These are phyloP conservation scores for Claviceps sp. DNA, from an alignment of 2,329 filamentous ascomycete genomes.

Conservation along the genomic window DNA sequence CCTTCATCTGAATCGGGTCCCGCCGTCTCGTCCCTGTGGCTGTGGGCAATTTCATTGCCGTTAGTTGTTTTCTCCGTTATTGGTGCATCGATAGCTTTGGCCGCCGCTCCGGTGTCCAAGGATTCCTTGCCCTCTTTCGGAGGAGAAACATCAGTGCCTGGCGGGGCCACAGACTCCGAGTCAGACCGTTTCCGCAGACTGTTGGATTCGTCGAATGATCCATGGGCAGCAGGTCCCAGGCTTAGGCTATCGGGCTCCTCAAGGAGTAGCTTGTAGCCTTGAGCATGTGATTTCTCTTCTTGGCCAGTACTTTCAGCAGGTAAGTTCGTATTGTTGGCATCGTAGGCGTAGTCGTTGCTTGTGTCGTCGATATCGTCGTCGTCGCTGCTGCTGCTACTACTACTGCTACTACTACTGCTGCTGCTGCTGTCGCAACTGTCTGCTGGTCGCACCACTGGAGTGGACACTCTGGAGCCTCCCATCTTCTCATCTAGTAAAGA, in stretches of 20 bases:
- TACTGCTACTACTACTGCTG: background rate
- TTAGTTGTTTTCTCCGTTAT: conserved; percentile 25
- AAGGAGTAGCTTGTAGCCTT: conserved; percentile 30
- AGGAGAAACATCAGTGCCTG: conserved; percentile 31
- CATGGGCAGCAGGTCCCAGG: conserved; percentile 34
- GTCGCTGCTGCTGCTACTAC: background rate
- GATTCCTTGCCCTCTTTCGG: conserved; percentile 50
- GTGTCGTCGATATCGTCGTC: background rate
- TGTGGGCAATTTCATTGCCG: conserved; percentile 17
- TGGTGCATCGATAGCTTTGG: conserved; percentile 40
- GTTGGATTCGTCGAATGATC: conserved; percentile 15
- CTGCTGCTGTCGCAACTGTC: conserved; percentile 16
- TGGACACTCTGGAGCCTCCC: conserved; percentile 49
- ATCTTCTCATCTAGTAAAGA: conserved; percentile 42
- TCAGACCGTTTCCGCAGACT: conserved; percentile 32
- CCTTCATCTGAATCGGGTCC: conserved; percentile 47
- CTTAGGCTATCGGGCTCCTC: conserved; percentile 36
- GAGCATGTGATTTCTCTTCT: conserved; percentile 16
- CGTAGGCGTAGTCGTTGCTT: background rate
- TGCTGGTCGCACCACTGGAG: conserved; percentile 42
- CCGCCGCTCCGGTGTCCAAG: conserved; percentile 44
- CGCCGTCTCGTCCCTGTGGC: conserved; percentile 14
- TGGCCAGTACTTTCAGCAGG: background rate
- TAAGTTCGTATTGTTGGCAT: background rate
- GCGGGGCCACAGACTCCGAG: conserved; percentile 36